Evolutionary conservation across 1,284 basidiomycete species (phyloP), one percentile per base, ranked within the genome.

Genomic region (Rhodotorula sp.): DNA sequence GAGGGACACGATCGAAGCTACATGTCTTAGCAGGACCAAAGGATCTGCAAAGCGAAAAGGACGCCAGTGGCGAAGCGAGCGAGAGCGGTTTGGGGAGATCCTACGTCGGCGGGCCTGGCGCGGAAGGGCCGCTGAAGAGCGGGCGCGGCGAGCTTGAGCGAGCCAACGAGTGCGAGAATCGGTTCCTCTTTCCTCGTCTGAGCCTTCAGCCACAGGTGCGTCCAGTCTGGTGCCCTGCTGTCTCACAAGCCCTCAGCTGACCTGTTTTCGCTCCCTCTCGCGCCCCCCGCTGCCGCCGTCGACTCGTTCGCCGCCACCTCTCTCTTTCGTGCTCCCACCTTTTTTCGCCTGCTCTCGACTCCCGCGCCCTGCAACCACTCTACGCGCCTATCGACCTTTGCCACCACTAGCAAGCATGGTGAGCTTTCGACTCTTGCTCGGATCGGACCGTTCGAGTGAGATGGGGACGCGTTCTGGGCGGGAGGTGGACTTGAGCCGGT

Each of bases 131-230:
- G 26, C 39, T 14, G 39, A 43, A 12, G 10, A 10, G 39, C 39
- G 39, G 39, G 39, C 39, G 39, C 39, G 58, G 58, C 34, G 58
- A 23, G 23, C 34, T 61, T 29, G 46, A 48, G 59, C 59, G 43
- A 26, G 12, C 39, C 43, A 20, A 5, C 10, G 2, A 7, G 21
- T 23, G 31, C 18, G 59, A 56, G 54, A 20, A 29, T 14, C 49
- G 49, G 56, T 20, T 57, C 56, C 56, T 57, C 18, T 49, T 49
- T 48, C 61, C 49, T 48, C 61, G 61, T 52, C 61, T 62, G 48
- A 34, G 48, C 47, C 61, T 51, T 48, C 61, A 39, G 61, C 49
- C 61, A 49, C 48, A 62, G 61, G 61, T 62, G 31, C 48, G 61
- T 29, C 26, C 61, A 56, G 49, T n/a, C 26, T 21, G 31, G 20